These are phyloP conservation scores for Pseudozyma hubeiensis DNA, from an alignment of 1,284 basidiomycete genomes.

Conservation along the genomic window DNA sequence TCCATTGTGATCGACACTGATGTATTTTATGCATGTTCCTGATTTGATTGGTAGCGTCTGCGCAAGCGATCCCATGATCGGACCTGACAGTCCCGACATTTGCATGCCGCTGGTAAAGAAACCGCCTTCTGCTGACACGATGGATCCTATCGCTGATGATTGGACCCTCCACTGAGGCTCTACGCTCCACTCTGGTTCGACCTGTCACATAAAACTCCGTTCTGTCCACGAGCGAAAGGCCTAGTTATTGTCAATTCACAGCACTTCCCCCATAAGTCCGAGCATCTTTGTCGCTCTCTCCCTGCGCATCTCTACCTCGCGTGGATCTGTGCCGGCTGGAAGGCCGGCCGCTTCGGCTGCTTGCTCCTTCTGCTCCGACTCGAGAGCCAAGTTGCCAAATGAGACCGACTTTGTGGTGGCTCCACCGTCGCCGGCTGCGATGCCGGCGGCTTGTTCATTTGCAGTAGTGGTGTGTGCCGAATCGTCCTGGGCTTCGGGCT, in stretches of 20 bases:
- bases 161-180: constrained; percentile 7
- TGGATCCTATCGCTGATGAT: neutral
- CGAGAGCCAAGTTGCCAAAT: constrained; percentile 39
- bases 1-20: too few relatives aligned
- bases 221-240: neutral
- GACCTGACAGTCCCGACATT: constrained; percentile 7
- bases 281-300: constrained; percentile 33
- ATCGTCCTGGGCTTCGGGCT: constrained; percentile 8
- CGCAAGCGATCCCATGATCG: constrained; percentile 17
- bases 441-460: constrained; percentile 2
- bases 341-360: constrained; percentile 25
- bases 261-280: constrained; percentile 28
- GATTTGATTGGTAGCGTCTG: constrained; percentile 14
- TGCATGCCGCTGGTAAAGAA: constrained; percentile 4
- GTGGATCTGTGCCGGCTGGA: constrained; percentile 31
- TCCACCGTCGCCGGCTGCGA: neutral
- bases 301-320: constrained; percentile 30
- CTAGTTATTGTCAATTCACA: constrained; percentile 8
- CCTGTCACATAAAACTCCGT: too few relatives aligned
- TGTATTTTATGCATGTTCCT: too few relatives aligned
- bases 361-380: constrained; percentile 32
- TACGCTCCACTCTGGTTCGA: neutral
- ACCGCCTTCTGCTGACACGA: neutral
- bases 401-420: constrained; percentile 37
- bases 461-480: constrained; percentile 5